Conservation (phyloP, 2,329 filamentous ascomycete species). For the Fusarium sp. region DNA sequence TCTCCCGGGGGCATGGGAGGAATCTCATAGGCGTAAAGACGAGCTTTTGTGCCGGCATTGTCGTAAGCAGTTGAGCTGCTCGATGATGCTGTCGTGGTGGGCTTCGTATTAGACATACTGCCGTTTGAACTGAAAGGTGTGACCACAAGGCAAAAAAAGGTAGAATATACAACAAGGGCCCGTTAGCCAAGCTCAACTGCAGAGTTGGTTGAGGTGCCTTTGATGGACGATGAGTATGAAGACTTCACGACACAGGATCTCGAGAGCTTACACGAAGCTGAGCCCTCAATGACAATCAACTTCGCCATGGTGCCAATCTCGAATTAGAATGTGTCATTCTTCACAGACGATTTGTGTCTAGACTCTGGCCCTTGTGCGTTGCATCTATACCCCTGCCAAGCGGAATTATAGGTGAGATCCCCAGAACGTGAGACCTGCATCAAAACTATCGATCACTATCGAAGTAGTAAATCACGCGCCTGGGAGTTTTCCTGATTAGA, state of each 20-base stretch:
- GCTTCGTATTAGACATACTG: not conserved
- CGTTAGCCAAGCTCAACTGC: not conserved
- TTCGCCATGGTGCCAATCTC: not conserved
- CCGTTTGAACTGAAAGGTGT: not conserved
- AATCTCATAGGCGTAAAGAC: not conserved
- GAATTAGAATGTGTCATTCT: not conserved
- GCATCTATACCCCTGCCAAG: not conserved
- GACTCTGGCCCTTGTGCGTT: not conserved
- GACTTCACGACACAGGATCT: not conserved
- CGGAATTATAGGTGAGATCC: not conserved
- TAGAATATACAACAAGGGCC: rapidly evolving
- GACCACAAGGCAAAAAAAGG: rapidly evolving
- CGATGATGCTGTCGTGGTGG: not conserved
- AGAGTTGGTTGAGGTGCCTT: not conserved
- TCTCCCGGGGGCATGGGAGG: not conserved
- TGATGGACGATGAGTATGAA: not conserved
- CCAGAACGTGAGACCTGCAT: not conserved
- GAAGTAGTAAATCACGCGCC: not conserved
- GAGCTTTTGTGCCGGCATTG: not conserved
- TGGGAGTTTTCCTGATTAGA: not conserved
- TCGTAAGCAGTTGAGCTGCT: not conserved
- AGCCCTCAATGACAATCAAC: not conserved
- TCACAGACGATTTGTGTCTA: not conserved
- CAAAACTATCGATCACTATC: not conserved
- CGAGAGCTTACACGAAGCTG: not conserved